phyloP scores from a whole-genome alignment of 208 protist genomes.

The Acanthamoeba quina region DNA sequence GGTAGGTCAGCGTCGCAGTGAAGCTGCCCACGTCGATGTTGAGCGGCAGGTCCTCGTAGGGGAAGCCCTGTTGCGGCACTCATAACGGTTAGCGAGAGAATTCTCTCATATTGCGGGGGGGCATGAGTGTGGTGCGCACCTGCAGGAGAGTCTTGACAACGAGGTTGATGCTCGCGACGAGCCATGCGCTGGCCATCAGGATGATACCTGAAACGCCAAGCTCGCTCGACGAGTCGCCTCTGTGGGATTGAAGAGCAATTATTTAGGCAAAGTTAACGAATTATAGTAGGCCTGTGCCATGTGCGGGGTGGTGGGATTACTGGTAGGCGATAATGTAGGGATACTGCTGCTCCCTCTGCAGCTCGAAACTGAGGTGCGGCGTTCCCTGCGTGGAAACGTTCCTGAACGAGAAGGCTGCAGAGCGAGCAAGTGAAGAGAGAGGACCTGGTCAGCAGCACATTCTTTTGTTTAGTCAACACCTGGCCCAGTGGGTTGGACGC shows the following conservation, averaged over 20 bases:
- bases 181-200: constrained; percentile 39
- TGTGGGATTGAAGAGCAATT: background rate
- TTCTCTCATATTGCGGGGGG: too few species aligned
- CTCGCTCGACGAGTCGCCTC: background rate
- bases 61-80: background rate
- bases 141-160: background rate
- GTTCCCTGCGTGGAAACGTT: constrained; percentile 20
- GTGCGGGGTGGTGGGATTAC: background rate
- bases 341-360: constrained; percentile 34
- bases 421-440: background rate
- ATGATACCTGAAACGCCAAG: constrained; percentile 9
- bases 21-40: constrained; percentile 69
- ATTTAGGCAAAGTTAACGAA: background rate
- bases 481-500: background rate
- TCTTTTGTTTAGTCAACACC: background rate
- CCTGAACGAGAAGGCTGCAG: background rate
- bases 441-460: background rate
- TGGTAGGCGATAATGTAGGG: constrained; percentile 34
- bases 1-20: constrained; percentile 58
- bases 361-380: constrained; percentile 32
- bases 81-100: too few species aligned
- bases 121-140: background rate
- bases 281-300: background rate
- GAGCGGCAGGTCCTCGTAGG: constrained; percentile 22
- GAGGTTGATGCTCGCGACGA: background rate